Evolutionary conservation across 1,284 basidiomycete genomes (phyloP).

Genomic region (Xerocomus nothofagi): DNA sequence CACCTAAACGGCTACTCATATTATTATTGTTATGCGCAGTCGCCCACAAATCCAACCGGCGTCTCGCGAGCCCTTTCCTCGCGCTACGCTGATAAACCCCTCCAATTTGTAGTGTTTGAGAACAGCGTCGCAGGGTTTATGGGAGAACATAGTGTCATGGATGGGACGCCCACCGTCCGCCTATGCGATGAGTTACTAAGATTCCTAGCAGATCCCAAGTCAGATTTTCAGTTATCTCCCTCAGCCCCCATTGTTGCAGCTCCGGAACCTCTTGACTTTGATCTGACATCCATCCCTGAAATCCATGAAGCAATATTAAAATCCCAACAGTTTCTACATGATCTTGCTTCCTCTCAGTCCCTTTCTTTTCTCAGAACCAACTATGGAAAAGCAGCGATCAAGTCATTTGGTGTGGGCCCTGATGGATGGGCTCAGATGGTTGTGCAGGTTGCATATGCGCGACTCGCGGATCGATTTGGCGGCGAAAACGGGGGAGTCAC

Average conservation of each 20-base stretch:
- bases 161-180: slow-evolving; percentile 70
- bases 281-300: slow-evolving; percentile 47
- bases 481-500: slow-evolving; percentile 39
- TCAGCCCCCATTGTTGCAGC: slow-evolving; percentile 28
- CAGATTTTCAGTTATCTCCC: slow-evolving; percentile 51
- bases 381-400: slow-evolving; percentile 89
- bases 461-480: slow-evolving; percentile 46
- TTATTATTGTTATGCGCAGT: slow-evolving; percentile 8
- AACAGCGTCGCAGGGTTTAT: slow-evolving; percentile 80
- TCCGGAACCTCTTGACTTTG: slow-evolving; percentile 62
- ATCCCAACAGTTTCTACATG: slow-evolving; percentile 58
- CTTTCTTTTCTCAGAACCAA: slow-evolving; percentile 66
- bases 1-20: not conserved
- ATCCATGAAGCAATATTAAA: slow-evolving; percentile 49
- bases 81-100: slow-evolving; percentile 83
- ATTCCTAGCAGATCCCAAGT: slow-evolving; percentile 56
- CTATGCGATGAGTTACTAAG: slow-evolving; percentile 68
- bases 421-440: slow-evolving; percentile 94
- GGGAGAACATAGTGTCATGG: slow-evolving; percentile 93
- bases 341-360: slow-evolving; percentile 67
- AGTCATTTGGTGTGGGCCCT: slow-evolving; percentile 80
- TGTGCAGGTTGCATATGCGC: slow-evolving; percentile 82
- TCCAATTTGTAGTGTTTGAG: slow-evolving; percentile 80
- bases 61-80: slow-evolving; percentile 56
- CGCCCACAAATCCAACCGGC: slow-evolving; percentile 6